phyloP scores from a whole-genome alignment of 495 filamentous ascomycete genomes.

The Opeltia flavorubescens region DNA sequence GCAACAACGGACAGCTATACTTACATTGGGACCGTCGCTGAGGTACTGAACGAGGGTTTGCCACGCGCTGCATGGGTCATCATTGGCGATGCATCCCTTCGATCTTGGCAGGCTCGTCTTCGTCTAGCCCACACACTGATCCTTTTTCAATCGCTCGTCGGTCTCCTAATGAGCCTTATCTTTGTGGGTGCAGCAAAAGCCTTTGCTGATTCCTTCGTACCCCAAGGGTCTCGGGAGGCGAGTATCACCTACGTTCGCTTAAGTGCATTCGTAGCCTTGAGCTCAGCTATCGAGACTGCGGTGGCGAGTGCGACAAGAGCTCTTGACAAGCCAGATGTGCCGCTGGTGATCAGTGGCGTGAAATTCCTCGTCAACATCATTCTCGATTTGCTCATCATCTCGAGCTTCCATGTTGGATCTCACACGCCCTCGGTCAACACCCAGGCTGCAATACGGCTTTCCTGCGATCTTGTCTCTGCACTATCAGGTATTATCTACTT shows the following conservation, averaged over 20 bases:
- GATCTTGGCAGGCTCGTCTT: slow-evolving; percentile 36
- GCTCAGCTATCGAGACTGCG: slow-evolving; percentile 48
- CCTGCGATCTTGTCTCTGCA: slow-evolving; percentile 45
- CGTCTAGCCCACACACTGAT: slow-evolving; percentile 52
- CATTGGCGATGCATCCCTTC: slow-evolving; percentile 51
- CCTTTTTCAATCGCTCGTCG: slow-evolving; percentile 40
- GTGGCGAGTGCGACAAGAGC: slow-evolving; percentile 48
- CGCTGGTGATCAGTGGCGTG: slow-evolving; percentile 48
- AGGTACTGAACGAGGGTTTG: slow-evolving; percentile 63
- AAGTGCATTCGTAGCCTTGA: slow-evolving; percentile 44
- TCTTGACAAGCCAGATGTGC: slow-evolving; percentile 59
- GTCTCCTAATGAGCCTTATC: slow-evolving; percentile 45
- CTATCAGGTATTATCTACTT: slow-evolving; percentile 47
- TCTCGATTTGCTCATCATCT: slow-evolving; percentile 56
- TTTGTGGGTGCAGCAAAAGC: slow-evolving; percentile 39
- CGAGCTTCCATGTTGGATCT: slow-evolving; percentile 46
- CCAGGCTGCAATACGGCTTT: slow-evolving; percentile 49
- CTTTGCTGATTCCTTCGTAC: slow-evolving; percentile 51
- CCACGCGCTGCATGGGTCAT: slow-evolving; percentile 54
- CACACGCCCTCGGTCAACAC: slow-evolving; percentile 41
- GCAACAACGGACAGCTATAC: slow-evolving; percentile 54
- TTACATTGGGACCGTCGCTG: slow-evolving; percentile 46
- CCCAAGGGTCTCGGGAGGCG: slow-evolving; percentile 35
- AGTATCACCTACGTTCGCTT: slow-evolving; percentile 55
- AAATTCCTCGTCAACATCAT: slow-evolving; percentile 56